These are phyloP conservation scores for Globisporangium solare DNA, from an alignment of 352 stramenopile genomes.

Conservation along the genomic window DNA sequence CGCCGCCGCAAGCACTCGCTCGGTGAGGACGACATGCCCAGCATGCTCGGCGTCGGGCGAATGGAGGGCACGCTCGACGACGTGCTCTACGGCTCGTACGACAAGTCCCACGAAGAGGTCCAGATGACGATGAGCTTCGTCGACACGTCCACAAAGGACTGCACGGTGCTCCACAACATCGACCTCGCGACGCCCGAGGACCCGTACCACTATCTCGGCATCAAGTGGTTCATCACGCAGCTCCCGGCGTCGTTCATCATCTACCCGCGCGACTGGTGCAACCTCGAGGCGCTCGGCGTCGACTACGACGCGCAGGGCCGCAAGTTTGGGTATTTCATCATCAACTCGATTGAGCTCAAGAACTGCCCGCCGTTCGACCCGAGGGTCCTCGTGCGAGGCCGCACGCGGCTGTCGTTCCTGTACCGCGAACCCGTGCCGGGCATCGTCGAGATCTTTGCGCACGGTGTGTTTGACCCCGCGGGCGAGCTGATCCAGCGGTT, in stretches of 20 bases:
- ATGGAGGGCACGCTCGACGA: conserved; percentile 46
- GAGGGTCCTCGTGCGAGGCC: neutral
- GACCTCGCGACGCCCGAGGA: conserved; percentile 28
- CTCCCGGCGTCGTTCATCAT: conserved; percentile 16
- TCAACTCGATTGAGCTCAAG: neutral
- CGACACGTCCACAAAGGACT: conserved; percentile 25
- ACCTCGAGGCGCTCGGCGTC: conserved; percentile 1
- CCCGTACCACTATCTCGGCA: conserved; percentile 33
- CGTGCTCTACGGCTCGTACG: conserved; percentile 38
- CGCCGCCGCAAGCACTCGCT: conserved; percentile 14
- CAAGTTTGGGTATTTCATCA: neutral
- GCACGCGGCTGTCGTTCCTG: neutral
- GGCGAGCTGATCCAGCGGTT: conserved; percentile 28
- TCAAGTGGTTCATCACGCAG: conserved; percentile 37
- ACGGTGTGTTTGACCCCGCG: conserved; percentile 35
- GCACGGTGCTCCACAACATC: conserved; percentile 31
- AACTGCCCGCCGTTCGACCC: conserved; percentile 2
- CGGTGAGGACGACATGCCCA: conserved; percentile 8
- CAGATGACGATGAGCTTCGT: conserved; percentile 25
- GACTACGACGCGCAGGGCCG: neutral
- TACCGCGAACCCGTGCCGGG: conserved; percentile 35
- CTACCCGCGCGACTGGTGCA: conserved; percentile 31
- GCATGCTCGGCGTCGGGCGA: conserved; percentile 30
- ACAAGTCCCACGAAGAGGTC: conserved; percentile 25
- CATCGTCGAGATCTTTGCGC: conserved; percentile 38